Base-by-base conservation (phyloP, 169 alveolate species). In the Plasmodium fragile region DNA sequence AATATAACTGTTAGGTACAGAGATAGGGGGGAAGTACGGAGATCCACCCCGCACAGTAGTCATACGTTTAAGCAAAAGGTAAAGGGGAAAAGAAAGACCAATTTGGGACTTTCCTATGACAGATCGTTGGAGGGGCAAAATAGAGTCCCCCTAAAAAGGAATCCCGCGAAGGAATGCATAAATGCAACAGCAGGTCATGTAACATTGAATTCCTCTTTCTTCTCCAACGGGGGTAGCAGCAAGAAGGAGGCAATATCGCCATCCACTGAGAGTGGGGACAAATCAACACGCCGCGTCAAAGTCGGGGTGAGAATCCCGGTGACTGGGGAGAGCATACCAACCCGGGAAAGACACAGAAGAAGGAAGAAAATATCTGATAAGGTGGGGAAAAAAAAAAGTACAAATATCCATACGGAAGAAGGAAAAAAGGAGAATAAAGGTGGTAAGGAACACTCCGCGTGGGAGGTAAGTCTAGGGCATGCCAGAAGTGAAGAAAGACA, bases 181-280 rank as follows among this genome's bases (percentile, higher is more conserved):
- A 39, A n/a, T 22, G 41, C 18, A 65, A 0, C 4, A 25, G 36
- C 16, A 22, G 78, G 7, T 8, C 53, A 81, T 49, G 53, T 75
- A 65, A 65, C n/a, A 65, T 65, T 65, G 13, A 5, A 4, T 65
- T 11, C 75, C 30, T 65, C 3, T 22, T 65, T 16, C n/a, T 25
- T n/a, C 75, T 65, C 75, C 75, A 65, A 65, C 41, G 28, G 75
- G 75, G 30, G 39, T 65, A 65, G 75, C 18, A 65, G 75, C 36
- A 25, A 22, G 1, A 81, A 25, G 22, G 22, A 13, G 41, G 70
- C 32, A n/a, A 81, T 7, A 81, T 53, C 34, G 3, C 30, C 72
- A 22, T 52, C 41, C 70, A 53, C 28, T 28, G 89, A 53, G 55
- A 55, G 18, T 81, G 32, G 22, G 13, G 53, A 28, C 59, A 39